phyloP scores from a whole-genome alignment of 805 yeast species.

The Yarrowia bubula region DNA sequence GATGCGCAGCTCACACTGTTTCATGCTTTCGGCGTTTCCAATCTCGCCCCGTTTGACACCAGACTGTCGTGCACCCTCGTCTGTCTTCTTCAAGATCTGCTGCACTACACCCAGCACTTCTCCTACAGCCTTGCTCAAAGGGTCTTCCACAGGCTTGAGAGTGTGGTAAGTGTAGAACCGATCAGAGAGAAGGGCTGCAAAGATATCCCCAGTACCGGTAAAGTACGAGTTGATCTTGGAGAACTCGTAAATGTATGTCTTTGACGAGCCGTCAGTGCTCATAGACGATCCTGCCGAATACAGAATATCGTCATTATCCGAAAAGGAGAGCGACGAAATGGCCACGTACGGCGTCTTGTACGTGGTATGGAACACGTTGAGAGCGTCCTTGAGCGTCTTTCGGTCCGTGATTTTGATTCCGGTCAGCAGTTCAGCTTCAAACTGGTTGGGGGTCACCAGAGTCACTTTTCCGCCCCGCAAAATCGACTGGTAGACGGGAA shows the following conservation, averaged over 20 bases:
- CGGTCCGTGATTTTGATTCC: conserved; percentile 48
- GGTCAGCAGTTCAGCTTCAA: conserved; percentile 73
- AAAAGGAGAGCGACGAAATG: conserved; percentile 54
- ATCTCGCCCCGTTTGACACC: conserved; percentile 30
- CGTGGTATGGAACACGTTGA: conserved; percentile 48
- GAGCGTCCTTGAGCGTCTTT: conserved; percentile 47
- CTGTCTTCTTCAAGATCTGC: conserved; percentile 45
- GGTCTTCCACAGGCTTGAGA: conserved; percentile 10
- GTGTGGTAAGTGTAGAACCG: conserved; percentile 39
- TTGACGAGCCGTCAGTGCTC: background rate
- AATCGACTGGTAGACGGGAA: conserved; percentile 57
- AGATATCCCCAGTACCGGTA: conserved; percentile 93
- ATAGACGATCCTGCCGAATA: conserved; percentile 48
- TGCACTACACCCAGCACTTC: conserved; percentile 44
- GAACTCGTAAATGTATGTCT: conserved; percentile 47
- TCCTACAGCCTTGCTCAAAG: conserved; percentile 43
- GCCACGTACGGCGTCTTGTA: conserved; percentile 60
- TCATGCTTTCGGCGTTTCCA: conserved; percentile 57
- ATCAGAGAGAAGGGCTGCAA: conserved; percentile 74
- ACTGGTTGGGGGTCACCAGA: conserved; percentile 85
- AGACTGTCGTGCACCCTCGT: conserved; percentile 28
- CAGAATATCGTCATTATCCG: conserved; percentile 37
- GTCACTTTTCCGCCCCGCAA: conserved; percentile 53
- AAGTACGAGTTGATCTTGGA: conserved; percentile 75
- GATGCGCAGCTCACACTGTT: conserved; percentile 67